phyloP scores from a whole-genome alignment of 345 rosid genomes.

The Diplotaxis tenuifolia region DNA sequence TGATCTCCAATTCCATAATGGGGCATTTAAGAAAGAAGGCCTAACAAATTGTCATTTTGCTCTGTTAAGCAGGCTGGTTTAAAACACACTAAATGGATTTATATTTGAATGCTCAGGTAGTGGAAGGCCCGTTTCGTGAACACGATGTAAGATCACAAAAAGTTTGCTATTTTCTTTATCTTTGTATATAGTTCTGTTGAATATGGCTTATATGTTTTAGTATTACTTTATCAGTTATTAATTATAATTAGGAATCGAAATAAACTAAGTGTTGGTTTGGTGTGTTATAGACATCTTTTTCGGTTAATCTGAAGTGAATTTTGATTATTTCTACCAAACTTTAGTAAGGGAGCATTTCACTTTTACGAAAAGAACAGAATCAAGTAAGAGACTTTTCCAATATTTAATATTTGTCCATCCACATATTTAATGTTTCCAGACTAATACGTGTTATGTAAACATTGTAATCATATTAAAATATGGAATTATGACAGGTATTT shows the following conservation, averaged over 20 bases:
- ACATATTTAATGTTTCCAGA: too few relatives aligned
- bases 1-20: neutral
- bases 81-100: neutral
- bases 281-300: neutral
- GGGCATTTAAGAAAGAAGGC: neutral
- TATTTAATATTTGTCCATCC: too few relatives aligned
- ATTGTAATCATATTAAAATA: neutral
- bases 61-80: too few relatives aligned
- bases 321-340: neutral
- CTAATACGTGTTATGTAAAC: neutral
- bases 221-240: too few relatives aligned
- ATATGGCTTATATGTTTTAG: too few relatives aligned
- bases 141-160: too few relatives aligned
- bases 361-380: neutral
- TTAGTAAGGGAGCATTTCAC: neutral
- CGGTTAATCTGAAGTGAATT: neutral
- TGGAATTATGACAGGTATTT: slow-evolving; percentile 9
- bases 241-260: neutral
- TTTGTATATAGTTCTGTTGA: too few relatives aligned
- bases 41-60: neutral
- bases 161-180: too few relatives aligned
- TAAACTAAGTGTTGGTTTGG: neutral
- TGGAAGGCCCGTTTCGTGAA: too few relatives aligned
- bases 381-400: neutral
- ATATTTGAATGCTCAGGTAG: neutral